phyloP scores from a whole-genome alignment of 306 rosid genomes.

The Fragaria ananassa region DNA sequence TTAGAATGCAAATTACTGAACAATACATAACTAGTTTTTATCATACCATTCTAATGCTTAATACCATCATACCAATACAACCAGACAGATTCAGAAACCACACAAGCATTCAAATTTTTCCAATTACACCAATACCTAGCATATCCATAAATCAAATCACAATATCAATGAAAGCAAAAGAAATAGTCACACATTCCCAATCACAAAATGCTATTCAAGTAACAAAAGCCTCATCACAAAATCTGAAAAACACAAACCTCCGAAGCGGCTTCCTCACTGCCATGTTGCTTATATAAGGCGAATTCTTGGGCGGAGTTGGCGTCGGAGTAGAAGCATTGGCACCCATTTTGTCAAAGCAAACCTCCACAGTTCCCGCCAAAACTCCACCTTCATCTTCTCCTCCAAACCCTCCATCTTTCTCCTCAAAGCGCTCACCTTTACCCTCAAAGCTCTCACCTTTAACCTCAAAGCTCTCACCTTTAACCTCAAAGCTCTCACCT shows the following conservation, averaged over 20 bases:
- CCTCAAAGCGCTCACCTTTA: neutral
- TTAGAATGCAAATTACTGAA: neutral
- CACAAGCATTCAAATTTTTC: neutral
- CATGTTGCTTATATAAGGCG: constrained; percentile 81
- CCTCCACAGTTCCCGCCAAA: constrained; percentile 90
- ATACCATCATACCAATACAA: neutral
- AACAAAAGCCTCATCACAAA: constrained; percentile 3
- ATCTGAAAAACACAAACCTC: constrained; percentile 38
- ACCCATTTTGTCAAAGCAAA: constrained; percentile 63
- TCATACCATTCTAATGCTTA: neutral
- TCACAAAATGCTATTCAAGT: neutral
- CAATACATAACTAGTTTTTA: neutral
- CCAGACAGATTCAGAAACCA: neutral
- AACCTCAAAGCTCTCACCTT: neutral
- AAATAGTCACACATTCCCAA: neutral
- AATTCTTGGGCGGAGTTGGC: constrained; percentile 69
- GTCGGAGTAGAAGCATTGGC: constrained; percentile 72
- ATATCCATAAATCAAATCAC: neutral
- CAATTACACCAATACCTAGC: neutral
- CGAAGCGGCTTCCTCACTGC: constrained; percentile 54
- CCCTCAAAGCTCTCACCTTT: neutral
- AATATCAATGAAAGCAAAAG: neutral
- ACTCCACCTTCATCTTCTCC: constrained; percentile 32
- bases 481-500: neutral
- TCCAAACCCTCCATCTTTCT: constrained; percentile 9